phyloP scores from a whole-genome alignment of 768 basidiomycete genomes.

The Gloeostereum incarnatum region DNA sequence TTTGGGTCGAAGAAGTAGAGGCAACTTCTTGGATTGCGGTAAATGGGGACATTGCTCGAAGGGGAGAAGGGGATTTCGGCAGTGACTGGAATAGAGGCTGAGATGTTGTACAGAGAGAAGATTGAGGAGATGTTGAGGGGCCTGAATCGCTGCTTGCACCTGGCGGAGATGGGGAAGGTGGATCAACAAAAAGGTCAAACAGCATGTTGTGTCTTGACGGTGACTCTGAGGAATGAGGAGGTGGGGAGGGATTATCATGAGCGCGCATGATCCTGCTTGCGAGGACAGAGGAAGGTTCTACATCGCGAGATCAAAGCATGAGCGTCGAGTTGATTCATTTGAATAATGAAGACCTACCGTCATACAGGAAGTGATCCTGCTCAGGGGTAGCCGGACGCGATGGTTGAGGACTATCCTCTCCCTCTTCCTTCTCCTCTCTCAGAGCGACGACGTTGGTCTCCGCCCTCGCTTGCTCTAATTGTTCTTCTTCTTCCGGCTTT shows the following conservation, averaged over 20 bases:
- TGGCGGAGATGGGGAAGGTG: conserved; percentile 5
- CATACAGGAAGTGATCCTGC: conserved; percentile 26
- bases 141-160: conserved; percentile 11
- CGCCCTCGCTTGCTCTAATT: too few relatives aligned
- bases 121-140: conserved; percentile 12
- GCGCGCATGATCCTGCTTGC: conserved; percentile 61
- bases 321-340: neutral
- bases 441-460: conserved; percentile 15
- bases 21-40: too few relatives aligned
- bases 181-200: neutral
- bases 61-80: conserved; percentile 3
- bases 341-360: conserved; percentile 27
- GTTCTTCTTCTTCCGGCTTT: conserved; percentile 18
- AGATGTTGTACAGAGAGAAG: conserved; percentile 1
- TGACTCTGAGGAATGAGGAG: conserved; percentile 20
- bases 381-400: conserved; percentile 41
- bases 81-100: neutral
- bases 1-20: too few relatives aligned
- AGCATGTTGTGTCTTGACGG: neutral
- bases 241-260: conserved; percentile 70
- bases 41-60: too few relatives aligned
- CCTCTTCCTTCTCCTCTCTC: conserved; percentile 24
- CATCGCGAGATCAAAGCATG: conserved; percentile 3
- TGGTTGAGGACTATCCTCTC: conserved; percentile 15
- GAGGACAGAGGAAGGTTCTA: conserved; percentile 61